Conservation (phyloP, 768 basidiomycete genomes). For the Agrocybe praecox region DNA sequence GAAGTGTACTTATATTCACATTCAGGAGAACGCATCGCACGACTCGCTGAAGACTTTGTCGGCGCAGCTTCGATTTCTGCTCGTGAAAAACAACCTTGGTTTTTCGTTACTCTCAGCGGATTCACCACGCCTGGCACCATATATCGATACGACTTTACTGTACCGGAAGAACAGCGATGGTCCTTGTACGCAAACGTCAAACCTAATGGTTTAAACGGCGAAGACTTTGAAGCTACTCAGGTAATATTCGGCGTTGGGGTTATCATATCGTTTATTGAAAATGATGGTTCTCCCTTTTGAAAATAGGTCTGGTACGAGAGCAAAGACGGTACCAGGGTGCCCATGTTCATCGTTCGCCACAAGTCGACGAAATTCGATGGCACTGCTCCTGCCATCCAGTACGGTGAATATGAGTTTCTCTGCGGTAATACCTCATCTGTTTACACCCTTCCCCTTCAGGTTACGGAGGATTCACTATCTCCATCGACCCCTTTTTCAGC, state of each 20-base stretch:
- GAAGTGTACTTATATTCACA: constrained; percentile 74
- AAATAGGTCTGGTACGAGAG: constrained; percentile 72
- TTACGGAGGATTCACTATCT: constrained; percentile 81
- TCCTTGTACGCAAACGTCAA: constrained; percentile 57
- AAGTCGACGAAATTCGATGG: constrained; percentile 72
- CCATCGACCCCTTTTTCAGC: constrained; percentile 74
- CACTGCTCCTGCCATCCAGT: constrained; percentile 76
- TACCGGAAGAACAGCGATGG: constrained; percentile 52
- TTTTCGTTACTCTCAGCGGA: constrained; percentile 65
- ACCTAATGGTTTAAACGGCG: constrained; percentile 60
- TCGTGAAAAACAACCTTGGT: constrained; percentile 53
- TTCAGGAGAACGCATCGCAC: constrained; percentile 51
- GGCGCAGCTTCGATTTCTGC: constrained; percentile 60
- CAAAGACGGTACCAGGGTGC: constrained; percentile 79
- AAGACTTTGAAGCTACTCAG: constrained; percentile 74
- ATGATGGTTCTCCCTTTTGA: not conserved
- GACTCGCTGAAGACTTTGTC: constrained; percentile 67
- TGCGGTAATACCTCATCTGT: not conserved
- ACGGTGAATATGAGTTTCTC: constrained; percentile 43
- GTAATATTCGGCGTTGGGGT: constrained; percentile 25
- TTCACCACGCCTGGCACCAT: constrained; percentile 76
- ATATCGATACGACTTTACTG: constrained; percentile 64
- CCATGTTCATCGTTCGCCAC: constrained; percentile 85
- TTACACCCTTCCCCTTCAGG: constrained; percentile 37
- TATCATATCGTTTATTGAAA: not conserved